These are phyloP conservation scores for Xylariaceae sp. DNA, from an alignment of 2,329 filamentous ascomycete genomes.

Conservation along the genomic window DNA sequence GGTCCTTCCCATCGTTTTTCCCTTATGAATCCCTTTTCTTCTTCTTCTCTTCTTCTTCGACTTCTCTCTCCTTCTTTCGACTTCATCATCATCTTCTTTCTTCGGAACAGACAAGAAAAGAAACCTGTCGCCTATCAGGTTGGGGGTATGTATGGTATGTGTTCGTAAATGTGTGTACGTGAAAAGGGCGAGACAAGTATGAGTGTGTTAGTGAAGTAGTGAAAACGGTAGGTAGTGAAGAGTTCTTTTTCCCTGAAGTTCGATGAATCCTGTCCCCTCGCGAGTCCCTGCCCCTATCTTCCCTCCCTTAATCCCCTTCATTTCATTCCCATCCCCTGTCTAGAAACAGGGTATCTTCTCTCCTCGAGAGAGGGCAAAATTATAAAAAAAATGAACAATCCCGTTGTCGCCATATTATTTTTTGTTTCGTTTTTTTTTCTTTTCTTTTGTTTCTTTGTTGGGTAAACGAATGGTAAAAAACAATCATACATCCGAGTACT, in stretches of 20 bases:
- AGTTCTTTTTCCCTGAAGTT: not conserved
- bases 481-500: slow-evolving; percentile 18
- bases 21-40: too few relatives aligned
- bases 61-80: not conserved
- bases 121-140: slow-evolving; percentile 1
- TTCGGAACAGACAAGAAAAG: not conserved
- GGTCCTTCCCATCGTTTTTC: too few relatives aligned
- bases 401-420: too few relatives aligned
- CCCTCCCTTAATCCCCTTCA: not conserved
- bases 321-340: not conserved
- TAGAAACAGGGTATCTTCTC: not conserved
- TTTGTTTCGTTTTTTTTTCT: not conserved
- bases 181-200: not conserved
- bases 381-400: not conserved
- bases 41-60: not conserved
- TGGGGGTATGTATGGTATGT: not conserved
- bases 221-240: not conserved
- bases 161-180: too few relatives aligned
- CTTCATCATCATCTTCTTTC: not conserved
- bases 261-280: not conserved
- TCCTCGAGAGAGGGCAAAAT: not conserved
- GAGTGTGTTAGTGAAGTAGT: not conserved
- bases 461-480: not conserved
- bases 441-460: not conserved
- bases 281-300: not conserved